These are phyloP conservation scores for Anthostomella pinea DNA, from an alignment of 2,329 filamentous ascomycete species.

Conservation along the genomic window DNA sequence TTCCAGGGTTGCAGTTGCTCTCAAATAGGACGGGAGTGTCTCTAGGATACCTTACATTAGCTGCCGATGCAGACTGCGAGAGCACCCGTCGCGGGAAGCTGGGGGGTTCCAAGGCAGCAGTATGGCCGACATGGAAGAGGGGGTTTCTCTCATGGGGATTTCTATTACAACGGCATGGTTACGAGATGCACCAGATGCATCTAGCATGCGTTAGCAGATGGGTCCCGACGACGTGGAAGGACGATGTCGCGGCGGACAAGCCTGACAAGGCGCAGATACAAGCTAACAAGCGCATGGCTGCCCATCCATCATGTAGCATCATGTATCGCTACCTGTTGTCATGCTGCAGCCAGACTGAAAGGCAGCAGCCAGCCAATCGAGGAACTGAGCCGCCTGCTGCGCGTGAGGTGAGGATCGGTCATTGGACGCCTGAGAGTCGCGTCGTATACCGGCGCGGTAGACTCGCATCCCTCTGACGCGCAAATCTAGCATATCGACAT, in stretches of 20 bases:
- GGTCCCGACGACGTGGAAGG: conserved; percentile 28
- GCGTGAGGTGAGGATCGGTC: conserved; percentile 3
- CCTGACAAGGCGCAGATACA: conserved; percentile 22
- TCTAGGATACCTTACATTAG: conserved; percentile 16
- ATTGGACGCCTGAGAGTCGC: conserved; percentile 14
- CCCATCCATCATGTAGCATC: conserved; percentile 28
- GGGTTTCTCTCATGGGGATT: not conserved
- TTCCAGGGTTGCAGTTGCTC: no score
- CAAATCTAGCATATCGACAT: no score
- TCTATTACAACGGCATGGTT: conserved; percentile 6
- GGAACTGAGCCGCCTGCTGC: conserved; percentile 1
- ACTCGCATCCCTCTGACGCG: no score
- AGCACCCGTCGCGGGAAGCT: conserved; percentile 18
- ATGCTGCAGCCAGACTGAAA: conserved; percentile 6
- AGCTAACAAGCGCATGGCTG: conserved; percentile 35
- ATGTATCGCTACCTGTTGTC: conserved; percentile 32
- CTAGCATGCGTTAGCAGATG: conserved; percentile 25
- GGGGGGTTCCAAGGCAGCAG: conserved; percentile 10
- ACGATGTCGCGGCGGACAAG: conserved; percentile 17
- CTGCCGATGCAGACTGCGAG: conserved; percentile 17
- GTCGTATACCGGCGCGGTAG: conserved; percentile 9
- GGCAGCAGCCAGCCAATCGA: not conserved
- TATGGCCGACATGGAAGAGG: not conserved
- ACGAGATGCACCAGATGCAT: conserved; percentile 18
- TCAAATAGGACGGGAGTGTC: conserved; percentile 4